Evolutionary conservation across 805 yeast species (phyloP), one percentile per base, ranked within the genome.

Genomic region (Metschnikowia hibisci): DNA sequence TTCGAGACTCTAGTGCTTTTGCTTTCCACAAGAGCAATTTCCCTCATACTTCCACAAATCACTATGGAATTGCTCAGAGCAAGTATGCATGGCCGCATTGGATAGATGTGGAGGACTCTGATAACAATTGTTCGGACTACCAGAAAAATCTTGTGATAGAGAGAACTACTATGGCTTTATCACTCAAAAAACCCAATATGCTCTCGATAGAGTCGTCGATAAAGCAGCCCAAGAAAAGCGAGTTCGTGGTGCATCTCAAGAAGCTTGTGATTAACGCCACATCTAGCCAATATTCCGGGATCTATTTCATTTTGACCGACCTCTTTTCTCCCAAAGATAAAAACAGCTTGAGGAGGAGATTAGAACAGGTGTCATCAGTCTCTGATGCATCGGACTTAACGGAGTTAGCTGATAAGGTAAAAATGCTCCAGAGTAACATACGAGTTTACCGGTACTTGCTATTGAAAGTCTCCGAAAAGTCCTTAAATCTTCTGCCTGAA

Each of bases 1-100:
- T 81, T 41, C 70, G 76, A 18, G 85, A 81, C 47, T 66, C 81
- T 2, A 82, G 77, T 51, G 60, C 77, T 9, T 78, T 77, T 47
- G 78, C 78, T 2, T 62, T 81, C 35, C 67, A 70, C 23, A 66
- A 71, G 39, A 64, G 56, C 11, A 60, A 61, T 13, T 47, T 51
- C 22, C 48, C 57, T 0, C 37, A 12, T 14, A 22, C 13, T 4
- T 11, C 42, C 9, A 18, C 34, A 3, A 18, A 32, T n/a, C 48
- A 46, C 15, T 42, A 50, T 20, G 44, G 46, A 3, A 20, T 14
- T 8, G 23, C 29, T 2, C 34, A 36, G 6, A 27, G 29, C 23
- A 28, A 27, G 6, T 23, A 39, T 11, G 16, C 30, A 2, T 53
- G 52, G 55, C 51, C 57, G 2, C 57, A 52, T 3, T 54, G 56